Evolutionary conservation across 2,329 filamentous ascomycete species (phyloP).

Genomic region (Botrytis porri): DNA sequence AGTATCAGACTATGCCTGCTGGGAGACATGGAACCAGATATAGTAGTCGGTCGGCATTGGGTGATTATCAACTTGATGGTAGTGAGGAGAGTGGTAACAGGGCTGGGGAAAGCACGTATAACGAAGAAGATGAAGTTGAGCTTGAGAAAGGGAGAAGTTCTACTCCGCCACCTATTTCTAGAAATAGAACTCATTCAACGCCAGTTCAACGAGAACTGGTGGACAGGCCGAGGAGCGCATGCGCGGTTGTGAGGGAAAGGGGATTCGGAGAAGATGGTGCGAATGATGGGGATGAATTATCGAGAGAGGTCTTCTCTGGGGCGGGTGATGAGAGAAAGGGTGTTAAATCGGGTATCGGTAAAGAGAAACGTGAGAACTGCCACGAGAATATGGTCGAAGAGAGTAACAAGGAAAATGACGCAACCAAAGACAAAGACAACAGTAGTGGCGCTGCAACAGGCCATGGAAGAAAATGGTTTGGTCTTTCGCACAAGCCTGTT

Average conservation of each 20-base stretch:
- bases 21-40: not conserved
- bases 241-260: constrained; percentile 12
- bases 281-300: not conserved
- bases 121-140: not conserved
- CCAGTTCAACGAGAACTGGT: constrained; percentile 9
- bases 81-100: constrained; percentile 3
- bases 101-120: constrained; percentile 14
- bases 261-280: constrained; percentile 16
- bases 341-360: not conserved
- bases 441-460: not conserved
- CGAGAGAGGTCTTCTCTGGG: not conserved
- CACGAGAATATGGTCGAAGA: not conserved
- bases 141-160: constrained; percentile 27
- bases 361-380: constrained; percentile 19
- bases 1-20: constrained; percentile 4
- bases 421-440: not conserved
- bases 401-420: not conserved
- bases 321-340: not conserved
- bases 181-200: constrained; percentile 19
- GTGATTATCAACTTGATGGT: constrained; percentile 6
- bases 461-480: constrained; percentile 27
- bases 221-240: constrained; percentile 26
- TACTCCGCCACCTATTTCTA: constrained; percentile 35
- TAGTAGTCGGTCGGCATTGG: not conserved
- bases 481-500: constrained; percentile 15